Conservation (phyloP, 108 stramenopile species). For the Seminavis robusta region DNA sequence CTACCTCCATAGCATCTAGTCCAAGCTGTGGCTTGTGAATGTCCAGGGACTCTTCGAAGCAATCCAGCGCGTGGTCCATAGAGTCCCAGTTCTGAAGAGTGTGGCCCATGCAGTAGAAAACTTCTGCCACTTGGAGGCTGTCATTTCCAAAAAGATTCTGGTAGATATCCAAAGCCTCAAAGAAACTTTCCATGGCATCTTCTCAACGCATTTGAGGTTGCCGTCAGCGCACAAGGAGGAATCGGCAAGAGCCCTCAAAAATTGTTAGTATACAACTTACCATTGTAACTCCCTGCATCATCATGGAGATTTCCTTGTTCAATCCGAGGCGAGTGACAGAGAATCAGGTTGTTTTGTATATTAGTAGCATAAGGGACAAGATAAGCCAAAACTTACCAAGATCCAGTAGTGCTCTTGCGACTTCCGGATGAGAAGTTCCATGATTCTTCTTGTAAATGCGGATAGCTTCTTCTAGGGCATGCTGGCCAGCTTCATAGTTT, state of each 20-base stretch:
- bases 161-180: conserved; percentile 62
- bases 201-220: conserved; percentile 27
- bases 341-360: too few relatives aligned
- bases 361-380: conserved; percentile 57
- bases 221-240: too few relatives aligned
- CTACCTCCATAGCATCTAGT: conserved; percentile 53
- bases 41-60: conserved; percentile 56
- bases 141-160: conserved; percentile 43
- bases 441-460: conserved; percentile 52
- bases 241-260: too few relatives aligned
- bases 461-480: conserved; percentile 62
- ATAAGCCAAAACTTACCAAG: conserved; percentile 76
- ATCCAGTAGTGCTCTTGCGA: conserved; percentile 64
- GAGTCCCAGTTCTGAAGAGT: conserved; percentile 54
- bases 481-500: too few relatives aligned
- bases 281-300: too few relatives aligned
- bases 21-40: conserved; percentile 65
- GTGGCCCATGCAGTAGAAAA: conserved; percentile 70
- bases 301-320: too few relatives aligned
- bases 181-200: conserved; percentile 58
- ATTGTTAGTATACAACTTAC: too few relatives aligned
- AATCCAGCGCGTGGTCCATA: conserved; percentile 49
- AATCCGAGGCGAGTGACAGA: too few relatives aligned
- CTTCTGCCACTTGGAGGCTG: conserved; percentile 57
- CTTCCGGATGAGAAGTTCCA: conserved; percentile 60